A percentile compares a stretch with the other conserved stretches of the same genome.
These are phyloP conservation scores for Phytophthora litchii DNA, from an alignment of 352 stramenopile genomes.

Conservation along the genomic window DNA sequence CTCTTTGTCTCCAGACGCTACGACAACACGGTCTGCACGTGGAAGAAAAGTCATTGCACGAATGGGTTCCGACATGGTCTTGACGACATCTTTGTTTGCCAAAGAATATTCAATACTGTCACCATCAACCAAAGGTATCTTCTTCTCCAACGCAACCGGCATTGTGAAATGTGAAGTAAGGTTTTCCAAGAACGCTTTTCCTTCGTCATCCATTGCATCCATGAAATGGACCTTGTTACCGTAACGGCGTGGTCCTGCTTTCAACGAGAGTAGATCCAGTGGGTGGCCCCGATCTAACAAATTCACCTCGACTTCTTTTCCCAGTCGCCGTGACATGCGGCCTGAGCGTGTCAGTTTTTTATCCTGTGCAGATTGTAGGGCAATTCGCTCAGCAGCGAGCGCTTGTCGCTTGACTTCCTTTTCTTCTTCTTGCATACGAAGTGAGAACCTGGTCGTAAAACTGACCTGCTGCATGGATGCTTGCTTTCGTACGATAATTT, in stretches of 20 bases:
- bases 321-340: slow-evolving; percentile 56
- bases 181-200: slow-evolving; percentile 22
- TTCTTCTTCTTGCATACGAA: slow-evolving; percentile 35
- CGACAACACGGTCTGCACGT: slow-evolving; percentile 55
- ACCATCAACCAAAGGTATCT: slow-evolving; percentile 1
- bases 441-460: slow-evolving; percentile 52
- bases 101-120: slow-evolving; percentile 44
- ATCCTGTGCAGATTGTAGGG: not conserved
- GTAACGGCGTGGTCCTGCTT: not conserved
- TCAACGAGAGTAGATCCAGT: slow-evolving; percentile 7
- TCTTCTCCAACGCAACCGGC: slow-evolving; percentile 13
- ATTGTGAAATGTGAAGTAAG: slow-evolving; percentile 4
- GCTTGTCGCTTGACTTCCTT: slow-evolving; percentile 21
- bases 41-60: slow-evolving; percentile 74
- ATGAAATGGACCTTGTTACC: slow-evolving; percentile 4
- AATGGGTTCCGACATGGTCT: slow-evolving; percentile 55
- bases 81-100: slow-evolving; percentile 49
- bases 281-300: slow-evolving; percentile 1
- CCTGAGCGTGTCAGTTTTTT: slow-evolving; percentile 11
- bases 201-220: slow-evolving; percentile 18
- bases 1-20: slow-evolving; percentile 68
- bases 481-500: slow-evolving; percentile 76
- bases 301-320: not conserved
- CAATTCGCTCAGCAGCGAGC: slow-evolving; percentile 6
- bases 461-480: slow-evolving; percentile 65